These are phyloP conservation scores for Magnolia sinica DNA, from an alignment of 164 flowering plant genomes.

Conservation along the genomic window DNA sequence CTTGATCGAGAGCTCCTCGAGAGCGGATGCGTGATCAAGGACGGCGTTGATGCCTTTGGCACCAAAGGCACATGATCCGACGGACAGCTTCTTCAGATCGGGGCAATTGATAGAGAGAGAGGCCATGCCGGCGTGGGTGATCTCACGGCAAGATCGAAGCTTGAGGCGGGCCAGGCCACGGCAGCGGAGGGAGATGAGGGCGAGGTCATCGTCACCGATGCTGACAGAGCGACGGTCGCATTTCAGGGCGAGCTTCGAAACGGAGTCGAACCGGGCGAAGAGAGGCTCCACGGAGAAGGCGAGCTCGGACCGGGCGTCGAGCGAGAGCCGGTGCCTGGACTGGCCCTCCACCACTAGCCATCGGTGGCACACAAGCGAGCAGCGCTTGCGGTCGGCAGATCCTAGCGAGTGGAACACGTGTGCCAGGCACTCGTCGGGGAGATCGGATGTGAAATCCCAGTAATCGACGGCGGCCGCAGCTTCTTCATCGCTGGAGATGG, in stretches of 20 bases:
- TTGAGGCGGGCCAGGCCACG: conserved; percentile 64
- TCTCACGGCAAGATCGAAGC: conserved; percentile 80
- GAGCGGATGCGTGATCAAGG: conserved; percentile 49
- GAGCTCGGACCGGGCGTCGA: conserved; percentile 58
- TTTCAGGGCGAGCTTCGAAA: conserved; percentile 68
- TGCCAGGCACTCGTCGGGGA: conserved; percentile 89
- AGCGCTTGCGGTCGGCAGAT: conserved; percentile 61
- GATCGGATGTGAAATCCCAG: conserved; percentile 39
- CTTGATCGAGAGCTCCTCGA: conserved; percentile 86
- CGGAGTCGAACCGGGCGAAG: conserved; percentile 70
- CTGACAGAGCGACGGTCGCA: conserved; percentile 74
- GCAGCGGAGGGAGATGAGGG: conserved; percentile 59
- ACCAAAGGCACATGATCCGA: conserved; percentile 79
- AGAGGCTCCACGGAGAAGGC: conserved; percentile 35
- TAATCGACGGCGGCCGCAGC: background rate
- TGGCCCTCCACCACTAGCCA: conserved; percentile 78
- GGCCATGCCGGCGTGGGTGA: conserved; percentile 65
- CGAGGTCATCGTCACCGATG: conserved; percentile 65
- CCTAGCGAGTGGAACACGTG: conserved; percentile 61
- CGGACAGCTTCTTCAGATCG: conserved; percentile 65
- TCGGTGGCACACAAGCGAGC: conserved; percentile 71
- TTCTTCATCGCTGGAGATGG: background rate
- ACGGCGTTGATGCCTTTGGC: conserved; percentile 70
- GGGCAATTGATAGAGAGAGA: conserved; percentile 55
- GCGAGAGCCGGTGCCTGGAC: conserved; percentile 68